A percentile compares a stretch with the other conserved stretches of the same genome.
Conservation (phyloP, 495 filamentous ascomycete species). For the Hypoxylon trugodes region DNA sequence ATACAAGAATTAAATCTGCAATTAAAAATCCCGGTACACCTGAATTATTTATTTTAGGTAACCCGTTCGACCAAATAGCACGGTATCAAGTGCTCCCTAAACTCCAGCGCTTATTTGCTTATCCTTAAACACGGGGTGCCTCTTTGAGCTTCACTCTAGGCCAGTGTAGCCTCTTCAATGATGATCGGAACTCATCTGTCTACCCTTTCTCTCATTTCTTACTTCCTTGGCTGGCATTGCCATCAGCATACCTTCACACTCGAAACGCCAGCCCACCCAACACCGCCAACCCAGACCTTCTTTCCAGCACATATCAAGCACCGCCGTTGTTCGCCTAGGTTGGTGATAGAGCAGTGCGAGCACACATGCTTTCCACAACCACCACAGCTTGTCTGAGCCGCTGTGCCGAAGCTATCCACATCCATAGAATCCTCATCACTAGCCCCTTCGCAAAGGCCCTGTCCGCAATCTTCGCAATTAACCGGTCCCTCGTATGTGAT, state of each 20-base stretch:
- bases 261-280: constrained; percentile 30
- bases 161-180: too few species aligned
- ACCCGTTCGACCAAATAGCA: too few species aligned
- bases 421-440: constrained; percentile 41
- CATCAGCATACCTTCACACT: constrained; percentile 19
- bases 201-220: too few species aligned
- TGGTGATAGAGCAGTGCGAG: constrained; percentile 58
- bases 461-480: constrained; percentile 57
- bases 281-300: constrained; percentile 37
- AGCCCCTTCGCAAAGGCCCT: constrained; percentile 31
- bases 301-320: constrained; percentile 55
- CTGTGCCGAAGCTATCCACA: constrained; percentile 19
- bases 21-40: too few species aligned
- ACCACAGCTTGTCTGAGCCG: constrained; percentile 39
- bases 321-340: constrained; percentile 53
- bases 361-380: constrained; percentile 57
- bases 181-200: background rate
- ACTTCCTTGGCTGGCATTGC: too few species aligned
- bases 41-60: constrained; percentile 1
- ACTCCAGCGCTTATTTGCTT: constrained; percentile 1
- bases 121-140: background rate
- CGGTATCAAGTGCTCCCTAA: too few species aligned
- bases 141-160: background rate
- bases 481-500: constrained; percentile 29
- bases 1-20: too few species aligned